Evolutionary conservation across 768 basidiomycete genomes (phyloP), one percentile per base, ranked within the genome.

Genomic region (Russula compacta): DNA sequence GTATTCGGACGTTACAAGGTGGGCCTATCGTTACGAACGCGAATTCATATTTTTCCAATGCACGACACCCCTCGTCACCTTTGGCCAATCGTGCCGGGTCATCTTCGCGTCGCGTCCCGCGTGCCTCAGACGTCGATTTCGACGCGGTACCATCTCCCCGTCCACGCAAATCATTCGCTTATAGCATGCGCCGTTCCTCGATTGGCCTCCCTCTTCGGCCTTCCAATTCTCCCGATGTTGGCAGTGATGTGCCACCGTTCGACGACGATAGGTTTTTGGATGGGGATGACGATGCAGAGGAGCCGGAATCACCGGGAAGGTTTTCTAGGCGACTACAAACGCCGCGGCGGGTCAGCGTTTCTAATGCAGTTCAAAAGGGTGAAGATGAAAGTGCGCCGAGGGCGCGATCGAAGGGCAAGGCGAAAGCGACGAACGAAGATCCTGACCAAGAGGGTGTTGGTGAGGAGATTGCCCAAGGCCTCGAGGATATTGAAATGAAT

Each of bases 381-480:
- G 65, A 61, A 5, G 56, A 49, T 6, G 40, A 62, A 6, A 21
- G 17, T 19, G 12, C n/a, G 6, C 40, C 46, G 5, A 44, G 2
- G 11, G 42, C 60, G 19, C 53, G 48, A 38, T 55, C 53, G 71
- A 74, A 77, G 64, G 77, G 74, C 15, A 83, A 79, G 68, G 74
- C 71, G 51, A 75, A 74, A 59, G 76, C 70, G 4, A 61, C 64
- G 17, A 64, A 66, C 17, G 64, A 58, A 17, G 60, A 59, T 1
- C 67, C 59, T 39, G 36, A 60, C n/a, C 17, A 66, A 38, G 59
- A 59, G 38, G 67, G 70, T 5, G 56, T 76, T 19, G 77, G 78
- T 59, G 74, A 77, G n/a, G 78, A 79, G 47, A 75, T 78, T 32
- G 70, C 70, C n/a, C 72, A 69, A 48, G 74, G 74, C 17, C 61